Evolutionary conservation across 306 rosid genomes (phyloP).

Genomic region (peach (Prunus persica)): DNA sequence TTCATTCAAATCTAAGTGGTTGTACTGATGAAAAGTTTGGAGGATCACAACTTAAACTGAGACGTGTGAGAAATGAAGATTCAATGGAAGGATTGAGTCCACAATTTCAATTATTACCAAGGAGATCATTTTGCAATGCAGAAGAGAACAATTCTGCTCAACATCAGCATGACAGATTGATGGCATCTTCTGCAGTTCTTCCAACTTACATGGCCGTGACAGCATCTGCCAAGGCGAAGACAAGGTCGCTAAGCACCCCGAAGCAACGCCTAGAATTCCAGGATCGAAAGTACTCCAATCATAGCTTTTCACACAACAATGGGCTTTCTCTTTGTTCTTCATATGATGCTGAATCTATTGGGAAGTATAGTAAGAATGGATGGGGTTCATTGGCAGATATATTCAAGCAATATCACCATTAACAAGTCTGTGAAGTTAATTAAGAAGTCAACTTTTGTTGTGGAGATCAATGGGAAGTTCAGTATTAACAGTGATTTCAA

Average conservation of each 20-base stretch:
- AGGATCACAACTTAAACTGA: slow-evolving; percentile 16
- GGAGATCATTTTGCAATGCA: slow-evolving; percentile 54
- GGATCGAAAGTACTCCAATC: slow-evolving; percentile 31
- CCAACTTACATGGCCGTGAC: slow-evolving; percentile 57
- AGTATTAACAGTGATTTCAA: not conserved
- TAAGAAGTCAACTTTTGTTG: not conserved
- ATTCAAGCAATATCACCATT: not conserved
- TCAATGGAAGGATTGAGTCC: slow-evolving; percentile 31
- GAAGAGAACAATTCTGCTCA: slow-evolving; percentile 28
- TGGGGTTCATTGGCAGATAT: not conserved
- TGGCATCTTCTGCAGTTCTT: slow-evolving; percentile 51
- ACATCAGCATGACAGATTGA: slow-evolving; percentile 30
- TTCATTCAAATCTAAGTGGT: slow-evolving; percentile 23
- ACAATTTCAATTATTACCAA: slow-evolving; percentile 29
- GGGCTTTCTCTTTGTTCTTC: slow-evolving; percentile 35
- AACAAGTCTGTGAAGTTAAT: not conserved
- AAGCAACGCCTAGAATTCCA: slow-evolving; percentile 49
- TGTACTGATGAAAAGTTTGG: slow-evolving; percentile 22
- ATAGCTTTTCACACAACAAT: slow-evolving; percentile 19
- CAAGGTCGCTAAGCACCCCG: slow-evolving; percentile 67
- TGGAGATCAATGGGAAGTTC: not conserved
- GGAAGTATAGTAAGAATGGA: slow-evolving; percentile 17
- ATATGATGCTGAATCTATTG: slow-evolving; percentile 33
- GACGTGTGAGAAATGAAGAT: slow-evolving; percentile 26
- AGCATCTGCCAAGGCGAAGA: slow-evolving; percentile 61